A percentile compares a stretch with the other conserved stretches of the same genome.
Conservation (phyloP, 371 early-diverging fungal genomes). For the Mucor lusitanicus region DNA sequence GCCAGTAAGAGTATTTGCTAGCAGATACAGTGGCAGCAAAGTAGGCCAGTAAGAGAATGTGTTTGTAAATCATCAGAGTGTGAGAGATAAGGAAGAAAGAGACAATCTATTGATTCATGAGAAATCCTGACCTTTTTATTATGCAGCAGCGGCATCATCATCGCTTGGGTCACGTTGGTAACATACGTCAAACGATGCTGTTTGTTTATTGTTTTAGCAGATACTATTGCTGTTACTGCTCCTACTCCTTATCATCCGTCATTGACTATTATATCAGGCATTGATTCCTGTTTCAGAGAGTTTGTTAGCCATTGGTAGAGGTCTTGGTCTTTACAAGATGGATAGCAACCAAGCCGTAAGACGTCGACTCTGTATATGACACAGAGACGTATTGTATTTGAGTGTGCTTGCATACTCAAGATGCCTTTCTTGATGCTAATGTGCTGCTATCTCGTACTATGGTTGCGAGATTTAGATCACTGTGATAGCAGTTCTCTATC, state of each 20-base stretch:
- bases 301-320: background rate
- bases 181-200: constrained; percentile 4
- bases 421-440: too few species aligned
- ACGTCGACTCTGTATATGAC: background rate
- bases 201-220: background rate
- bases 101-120: background rate
- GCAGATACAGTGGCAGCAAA: background rate
- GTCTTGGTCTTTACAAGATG: background rate
- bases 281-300: background rate
- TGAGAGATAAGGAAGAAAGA: background rate
- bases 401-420: too few species aligned
- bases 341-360: background rate
- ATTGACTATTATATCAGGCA: background rate
- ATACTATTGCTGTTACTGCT: background rate
- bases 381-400: background rate
- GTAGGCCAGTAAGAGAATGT: background rate
- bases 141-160: background rate
- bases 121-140: background rate
- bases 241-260: background rate
- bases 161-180: background rate
- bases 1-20: background rate
- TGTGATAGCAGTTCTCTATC: background rate
- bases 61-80: background rate
- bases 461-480: background rate
- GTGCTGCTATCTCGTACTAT: background rate